phyloP scores from a whole-genome alignment of 2,329 filamentous ascomycete species.

The Cercospora brassicicola region DNA sequence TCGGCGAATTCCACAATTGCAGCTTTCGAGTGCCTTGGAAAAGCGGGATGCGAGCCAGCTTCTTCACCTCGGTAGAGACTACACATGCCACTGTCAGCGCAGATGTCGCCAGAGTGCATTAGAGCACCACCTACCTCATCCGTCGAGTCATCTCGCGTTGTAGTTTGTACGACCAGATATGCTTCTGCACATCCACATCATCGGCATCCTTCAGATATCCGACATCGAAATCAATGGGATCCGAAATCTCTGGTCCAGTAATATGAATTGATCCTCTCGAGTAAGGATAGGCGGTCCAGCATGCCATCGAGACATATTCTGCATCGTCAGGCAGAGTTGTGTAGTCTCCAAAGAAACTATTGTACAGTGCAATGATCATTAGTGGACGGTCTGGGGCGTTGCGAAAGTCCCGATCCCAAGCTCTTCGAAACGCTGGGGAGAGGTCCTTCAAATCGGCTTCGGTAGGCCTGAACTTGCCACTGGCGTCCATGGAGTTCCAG shows the following conservation, averaged over 20 bases:
- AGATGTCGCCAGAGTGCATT: neutral
- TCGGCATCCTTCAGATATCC: conserved; percentile 51
- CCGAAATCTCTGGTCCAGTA: conserved; percentile 44
- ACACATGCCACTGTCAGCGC: neutral
- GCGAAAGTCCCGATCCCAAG: conserved; percentile 58
- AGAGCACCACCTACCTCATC: conserved; percentile 36
- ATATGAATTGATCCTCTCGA: conserved; percentile 64
- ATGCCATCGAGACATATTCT: conserved; percentile 54
- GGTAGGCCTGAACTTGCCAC: conserved; percentile 56
- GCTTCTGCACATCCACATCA: conserved; percentile 52
- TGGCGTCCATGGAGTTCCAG: conserved; percentile 59
- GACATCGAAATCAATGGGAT: conserved; percentile 34
- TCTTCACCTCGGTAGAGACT: conserved; percentile 49
- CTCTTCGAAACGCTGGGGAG: conserved; percentile 53
- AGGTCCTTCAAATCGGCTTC: conserved; percentile 53
- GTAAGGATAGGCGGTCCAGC: conserved; percentile 60
- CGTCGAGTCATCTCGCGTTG: conserved; percentile 60
- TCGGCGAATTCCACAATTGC: conserved; percentile 34
- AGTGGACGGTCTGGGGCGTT: conserved; percentile 49
- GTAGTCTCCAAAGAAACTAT: conserved; percentile 33
- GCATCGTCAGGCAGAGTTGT: conserved; percentile 14
- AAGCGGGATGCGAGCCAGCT: conserved; percentile 39
- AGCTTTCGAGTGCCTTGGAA: conserved; percentile 48
- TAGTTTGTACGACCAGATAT: conserved; percentile 65
- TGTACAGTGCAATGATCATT: conserved; percentile 46